Conservation (phyloP, 116 monocot genomes). For the Zostera marina region DNA sequence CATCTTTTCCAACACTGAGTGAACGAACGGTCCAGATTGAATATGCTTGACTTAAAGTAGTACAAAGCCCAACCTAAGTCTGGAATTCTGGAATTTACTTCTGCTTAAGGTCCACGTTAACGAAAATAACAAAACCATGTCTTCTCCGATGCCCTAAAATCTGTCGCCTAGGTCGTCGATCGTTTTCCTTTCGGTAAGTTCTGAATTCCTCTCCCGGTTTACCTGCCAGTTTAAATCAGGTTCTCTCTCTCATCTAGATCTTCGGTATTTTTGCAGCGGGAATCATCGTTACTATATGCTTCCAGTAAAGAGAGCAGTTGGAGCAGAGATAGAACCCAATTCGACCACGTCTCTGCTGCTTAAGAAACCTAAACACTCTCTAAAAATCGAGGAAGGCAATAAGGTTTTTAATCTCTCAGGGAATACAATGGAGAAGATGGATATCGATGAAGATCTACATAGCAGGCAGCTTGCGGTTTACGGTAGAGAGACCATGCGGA, state of each 20-base stretch:
- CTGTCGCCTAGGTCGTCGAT: too few relatives aligned
- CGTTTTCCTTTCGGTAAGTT: too few relatives aligned
- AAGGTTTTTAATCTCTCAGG: not conserved
- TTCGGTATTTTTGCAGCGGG: not conserved
- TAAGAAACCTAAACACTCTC: conserved; percentile 23
- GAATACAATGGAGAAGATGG: conserved; percentile 7
- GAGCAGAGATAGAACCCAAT: conserved; percentile 28
- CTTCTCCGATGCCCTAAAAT: too few relatives aligned
- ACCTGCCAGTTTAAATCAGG: too few relatives aligned
- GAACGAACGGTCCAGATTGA: too few relatives aligned
- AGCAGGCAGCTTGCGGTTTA: conserved; percentile 99
- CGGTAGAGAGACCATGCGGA: conserved; percentile 92
- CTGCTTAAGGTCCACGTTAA: too few relatives aligned
- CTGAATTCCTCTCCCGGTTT: too few relatives aligned
- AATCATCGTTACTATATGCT: conserved; percentile 39
- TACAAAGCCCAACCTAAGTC: too few relatives aligned
- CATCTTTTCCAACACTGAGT: too few relatives aligned
- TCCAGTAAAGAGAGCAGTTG: conserved; percentile 37
- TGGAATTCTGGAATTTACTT: too few relatives aligned
- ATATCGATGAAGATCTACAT: conserved; percentile 99
- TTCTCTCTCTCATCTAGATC: not conserved
- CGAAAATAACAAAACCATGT: too few relatives aligned
- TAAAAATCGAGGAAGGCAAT: conserved; percentile 5
- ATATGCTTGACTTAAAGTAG: too few relatives aligned
- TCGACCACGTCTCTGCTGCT: conserved; percentile 7